Base-by-base conservation (phyloP, 116 monocot species). In the Trichopus zeylanicus region DNA sequence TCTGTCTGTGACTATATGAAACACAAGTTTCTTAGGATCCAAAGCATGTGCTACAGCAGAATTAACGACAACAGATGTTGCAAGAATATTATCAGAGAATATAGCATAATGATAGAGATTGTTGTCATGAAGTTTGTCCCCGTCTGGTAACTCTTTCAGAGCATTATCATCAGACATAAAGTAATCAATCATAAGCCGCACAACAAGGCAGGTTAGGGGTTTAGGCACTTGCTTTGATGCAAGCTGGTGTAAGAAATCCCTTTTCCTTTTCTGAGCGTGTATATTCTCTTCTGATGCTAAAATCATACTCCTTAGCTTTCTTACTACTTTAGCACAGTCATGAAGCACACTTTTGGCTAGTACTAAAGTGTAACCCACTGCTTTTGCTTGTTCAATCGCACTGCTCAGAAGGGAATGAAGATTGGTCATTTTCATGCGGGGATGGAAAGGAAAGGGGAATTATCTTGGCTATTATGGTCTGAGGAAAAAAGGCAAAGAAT, bases 41-140 rank as follows among this genome's bases (percentile, higher is more conserved):
- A 64, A 78, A 22, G 82, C 85, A 73, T 85, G 67, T 18, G 63
- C 56, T 3, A 49, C 1, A 49, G 94, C 81, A 18, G 94, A 94
- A 60, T 86, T 89, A 29, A 94, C 76, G 21, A 89, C 94, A 7
- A 89, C 89, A 13, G 89, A 86, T 38, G 94, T 67, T 31, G 94
- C 79, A 57, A 94, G 80, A 9, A 94, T 81, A 67, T 94, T 89
- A 60, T 94, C 94, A 19, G 94, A 89, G 62, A 94, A 94, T 66
- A 94, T 82, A 39, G 89, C 85, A 71, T 86, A 94, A 61, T 94
- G 94, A 38, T 78, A 94, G 21, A 89, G 86, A 2, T 70, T 67
- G 23, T 68, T 57, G 70, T 94, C 83, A 52, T 75, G 70, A 7
- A 86, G 80, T 52, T 80, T 93, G 9, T 27, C 46, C 32, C 58